Conservation (phyloP, 768 basidiomycete genomes). For the Clitopilus hobsonii region DNA sequence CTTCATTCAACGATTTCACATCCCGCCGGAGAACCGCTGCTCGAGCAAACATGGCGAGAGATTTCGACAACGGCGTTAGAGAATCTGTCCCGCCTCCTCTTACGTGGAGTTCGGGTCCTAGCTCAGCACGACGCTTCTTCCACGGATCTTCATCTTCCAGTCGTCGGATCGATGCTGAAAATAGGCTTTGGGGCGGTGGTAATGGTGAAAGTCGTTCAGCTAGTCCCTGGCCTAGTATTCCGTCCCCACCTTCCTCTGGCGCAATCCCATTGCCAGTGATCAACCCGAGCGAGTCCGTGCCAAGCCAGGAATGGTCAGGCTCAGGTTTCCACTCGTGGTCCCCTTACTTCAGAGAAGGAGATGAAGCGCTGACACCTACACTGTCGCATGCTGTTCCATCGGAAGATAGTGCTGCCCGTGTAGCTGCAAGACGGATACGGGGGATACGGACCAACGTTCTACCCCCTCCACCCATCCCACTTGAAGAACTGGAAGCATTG, state of each 20-base stretch:
- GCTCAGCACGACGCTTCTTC: conserved; percentile 53
- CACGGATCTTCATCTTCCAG: conserved; percentile 43
- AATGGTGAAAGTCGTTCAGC: conserved; percentile 8
- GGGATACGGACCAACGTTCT: background rate
- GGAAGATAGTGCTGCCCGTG: background rate
- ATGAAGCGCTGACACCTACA: background rate
- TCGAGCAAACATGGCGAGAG: conserved; percentile 28
- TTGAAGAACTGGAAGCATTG: background rate
- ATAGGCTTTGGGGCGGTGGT: conserved; percentile 19
- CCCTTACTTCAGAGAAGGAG: background rate
- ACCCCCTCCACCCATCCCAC: background rate
- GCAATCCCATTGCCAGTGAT: background rate
- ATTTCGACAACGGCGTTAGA: conserved; percentile 23
- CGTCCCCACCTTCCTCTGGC: background rate
- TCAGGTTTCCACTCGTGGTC: background rate
- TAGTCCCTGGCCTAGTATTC: conserved; percentile 3
- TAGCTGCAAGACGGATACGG: background rate
- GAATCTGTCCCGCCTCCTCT: no score
- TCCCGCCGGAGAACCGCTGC: conserved; percentile 54
- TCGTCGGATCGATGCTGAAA: conserved; percentile 34
- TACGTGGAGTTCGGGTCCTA: no score
- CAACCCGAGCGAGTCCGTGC: background rate
- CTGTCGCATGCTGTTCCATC: background rate
- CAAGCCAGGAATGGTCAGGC: background rate
- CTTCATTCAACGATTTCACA: conserved; percentile 64